A percentile compares a stretch with the other conserved stretches of the same genome.
phyloP scores from a whole-genome alignment of 441 rosid species.

The Aleurites moluccanus region DNA sequence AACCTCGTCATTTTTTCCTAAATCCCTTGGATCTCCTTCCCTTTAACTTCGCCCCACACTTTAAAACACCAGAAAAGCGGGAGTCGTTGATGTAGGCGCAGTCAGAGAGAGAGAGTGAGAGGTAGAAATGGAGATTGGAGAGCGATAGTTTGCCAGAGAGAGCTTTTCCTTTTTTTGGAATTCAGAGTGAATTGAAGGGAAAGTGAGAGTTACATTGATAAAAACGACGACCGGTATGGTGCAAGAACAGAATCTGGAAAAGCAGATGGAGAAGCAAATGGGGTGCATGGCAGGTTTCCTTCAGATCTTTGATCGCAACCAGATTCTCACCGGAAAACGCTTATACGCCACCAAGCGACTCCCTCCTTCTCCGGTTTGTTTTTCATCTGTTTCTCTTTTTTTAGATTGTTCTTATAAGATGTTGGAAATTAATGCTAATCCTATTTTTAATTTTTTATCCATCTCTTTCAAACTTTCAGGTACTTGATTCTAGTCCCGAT shows the following conservation, averaged over 20 bases:
- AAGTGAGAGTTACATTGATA: background rate
- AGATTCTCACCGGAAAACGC: conserved; percentile 62
- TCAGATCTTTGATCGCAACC: conserved; percentile 90
- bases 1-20: conserved; percentile 22
- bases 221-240: conserved; percentile 44
- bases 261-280: conserved; percentile 72
- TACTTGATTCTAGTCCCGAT: conserved; percentile 37
- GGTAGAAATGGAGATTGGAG: conserved; percentile 17
- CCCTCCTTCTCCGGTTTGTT: conserved; percentile 45
- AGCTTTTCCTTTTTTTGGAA: background rate
- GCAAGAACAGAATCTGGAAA: conserved; percentile 56
- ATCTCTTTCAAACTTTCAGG: conserved; percentile 29
- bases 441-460: background rate
- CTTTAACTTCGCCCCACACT: conserved; percentile 33
- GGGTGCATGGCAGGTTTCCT: conserved; percentile 98
- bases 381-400: background rate
- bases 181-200: background rate
- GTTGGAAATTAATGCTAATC: background rate
- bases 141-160: conserved; percentile 17
- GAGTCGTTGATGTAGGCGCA: conserved; percentile 44
- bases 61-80: conserved; percentile 70
- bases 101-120: conserved; percentile 5
- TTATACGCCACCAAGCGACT: conserved; percentile 59
- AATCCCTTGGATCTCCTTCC: conserved; percentile 3
- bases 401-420: background rate